A percentile compares a stretch with the other conserved stretches of the same genome.
phyloP scores from a whole-genome alignment of 169 alveolate species.

The Eimeria praecox region DNA sequence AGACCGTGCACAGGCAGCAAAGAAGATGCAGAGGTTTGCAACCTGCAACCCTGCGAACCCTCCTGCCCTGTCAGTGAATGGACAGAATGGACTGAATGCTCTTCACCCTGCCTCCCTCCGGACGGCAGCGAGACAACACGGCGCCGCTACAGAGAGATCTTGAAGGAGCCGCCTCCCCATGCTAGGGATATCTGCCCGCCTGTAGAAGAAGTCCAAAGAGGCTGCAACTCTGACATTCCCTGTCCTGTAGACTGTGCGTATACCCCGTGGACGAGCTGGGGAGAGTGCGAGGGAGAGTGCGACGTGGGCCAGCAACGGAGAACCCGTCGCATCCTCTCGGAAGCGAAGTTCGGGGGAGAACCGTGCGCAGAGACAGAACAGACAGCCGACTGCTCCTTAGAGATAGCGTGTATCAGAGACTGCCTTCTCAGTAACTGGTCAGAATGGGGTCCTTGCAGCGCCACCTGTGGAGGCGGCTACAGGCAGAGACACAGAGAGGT shows the following conservation, averaged over 20 bases:
- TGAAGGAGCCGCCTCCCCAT: constrained; percentile 23
- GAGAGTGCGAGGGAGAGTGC: constrained; percentile 85
- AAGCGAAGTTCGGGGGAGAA: constrained; percentile 67
- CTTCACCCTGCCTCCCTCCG: constrained; percentile 79
- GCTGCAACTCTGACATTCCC: constrained; percentile 85
- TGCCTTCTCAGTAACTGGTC: constrained; percentile 84
- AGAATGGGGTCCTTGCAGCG: constrained; percentile 86
- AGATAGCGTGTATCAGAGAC: constrained; percentile 59
- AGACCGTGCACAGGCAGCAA: constrained; percentile 66
- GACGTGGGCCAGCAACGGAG: constrained; percentile 84
- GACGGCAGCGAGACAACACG: constrained; percentile 56
- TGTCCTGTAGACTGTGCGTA: constrained; percentile 86
- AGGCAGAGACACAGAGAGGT: constrained; percentile 65
- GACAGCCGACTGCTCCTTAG: constrained; percentile 64
- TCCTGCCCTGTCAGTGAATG: constrained; percentile 86
- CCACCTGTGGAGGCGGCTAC: constrained; percentile 87
- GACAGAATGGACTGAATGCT: constrained; percentile 86
- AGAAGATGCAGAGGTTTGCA: constrained; percentile 68
- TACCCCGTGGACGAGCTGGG: constrained; percentile 86
- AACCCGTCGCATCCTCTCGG: constrained; percentile 74
- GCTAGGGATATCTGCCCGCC: constrained; percentile 69
- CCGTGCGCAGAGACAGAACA: constrained; percentile 71
- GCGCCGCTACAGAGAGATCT: constrained; percentile 60
- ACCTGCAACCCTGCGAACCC: constrained; percentile 48
- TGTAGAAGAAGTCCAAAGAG: constrained; percentile 74